Percentiles rank a stretch among this genome's conserved stretches.
These are phyloP conservation scores for Sarocladium kiliense DNA, from an alignment of 2,329 filamentous ascomycete genomes.

Conservation along the genomic window DNA sequence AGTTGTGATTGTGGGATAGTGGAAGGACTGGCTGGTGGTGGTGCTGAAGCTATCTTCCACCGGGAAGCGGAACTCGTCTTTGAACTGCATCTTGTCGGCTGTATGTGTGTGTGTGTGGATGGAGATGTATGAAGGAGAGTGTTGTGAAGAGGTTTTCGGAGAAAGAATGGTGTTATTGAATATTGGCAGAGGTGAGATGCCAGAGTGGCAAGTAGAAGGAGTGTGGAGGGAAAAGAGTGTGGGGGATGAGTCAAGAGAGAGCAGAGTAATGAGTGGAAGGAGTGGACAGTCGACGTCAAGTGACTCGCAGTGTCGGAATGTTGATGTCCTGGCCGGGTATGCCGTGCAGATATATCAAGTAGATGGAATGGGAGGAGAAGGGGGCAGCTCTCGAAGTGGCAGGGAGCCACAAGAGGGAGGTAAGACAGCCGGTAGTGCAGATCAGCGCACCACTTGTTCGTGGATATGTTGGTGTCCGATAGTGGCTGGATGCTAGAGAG, in stretches of 20 bases:
- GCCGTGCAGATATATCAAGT: constrained; percentile 36
- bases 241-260: constrained; percentile 1
- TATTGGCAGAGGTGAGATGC: constrained; percentile 9
- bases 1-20: constrained; percentile 33
- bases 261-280: constrained; percentile 12
- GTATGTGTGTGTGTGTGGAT: constrained; percentile 9
- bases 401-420: constrained; percentile 10
- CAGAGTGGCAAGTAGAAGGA: constrained; percentile 3
- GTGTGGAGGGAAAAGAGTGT: constrained; percentile 7
- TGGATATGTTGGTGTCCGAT: constrained; percentile 10
- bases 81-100: constrained; percentile 30
- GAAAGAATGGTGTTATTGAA: constrained; percentile 7
- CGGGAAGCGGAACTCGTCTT: constrained; percentile 32
- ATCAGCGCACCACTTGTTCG: constrained; percentile 27
- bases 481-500: constrained; percentile 15
- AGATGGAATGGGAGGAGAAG: constrained; percentile 27
- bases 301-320: constrained; percentile 12
- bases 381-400: background rate
- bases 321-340: constrained; percentile 17
- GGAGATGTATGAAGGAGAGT: constrained; percentile 12
- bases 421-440: constrained; percentile 30
- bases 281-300: constrained; percentile 12
- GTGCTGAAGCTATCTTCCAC: constrained; percentile 34
- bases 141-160: constrained; percentile 11
- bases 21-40: constrained; percentile 29